These are phyloP conservation scores for Cryptococcus sp. DNA, from an alignment of 1,284 basidiomycete genomes.

Conservation along the genomic window DNA sequence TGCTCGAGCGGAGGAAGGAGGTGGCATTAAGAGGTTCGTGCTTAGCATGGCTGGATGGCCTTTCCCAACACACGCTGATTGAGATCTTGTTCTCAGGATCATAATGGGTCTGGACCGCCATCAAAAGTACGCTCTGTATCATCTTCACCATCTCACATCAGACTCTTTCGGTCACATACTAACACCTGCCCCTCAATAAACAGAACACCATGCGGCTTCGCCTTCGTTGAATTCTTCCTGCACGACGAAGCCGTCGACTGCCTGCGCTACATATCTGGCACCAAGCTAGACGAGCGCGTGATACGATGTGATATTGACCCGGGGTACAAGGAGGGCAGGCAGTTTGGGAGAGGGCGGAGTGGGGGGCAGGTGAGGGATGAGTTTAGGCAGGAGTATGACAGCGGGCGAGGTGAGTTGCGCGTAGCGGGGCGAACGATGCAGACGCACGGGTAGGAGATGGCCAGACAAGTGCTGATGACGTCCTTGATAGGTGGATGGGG, in stretches of 20 bases:
- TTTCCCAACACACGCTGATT: not conserved
- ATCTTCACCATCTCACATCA: not conserved
- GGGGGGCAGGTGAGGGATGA: constrained; percentile 96
- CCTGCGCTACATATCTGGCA: constrained; percentile 91
- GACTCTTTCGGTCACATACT: constrained; percentile 5
- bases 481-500: constrained; percentile 84
- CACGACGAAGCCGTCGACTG: constrained; percentile 90
- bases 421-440: not conserved
- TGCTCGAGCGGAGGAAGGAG: constrained; percentile 80
- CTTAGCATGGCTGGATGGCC: too few species aligned
- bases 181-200: too few species aligned
- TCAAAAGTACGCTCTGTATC: constrained; percentile 61
- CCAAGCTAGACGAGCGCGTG: constrained; percentile 98
- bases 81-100: constrained; percentile 54
- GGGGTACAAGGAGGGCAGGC: constrained; percentile 95
- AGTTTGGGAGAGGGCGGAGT: constrained; percentile 94
- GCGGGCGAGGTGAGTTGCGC: constrained; percentile 61
- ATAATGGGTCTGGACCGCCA: constrained; percentile 99
- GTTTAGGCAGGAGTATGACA: constrained; percentile 94
- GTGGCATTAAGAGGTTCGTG: constrained; percentile 78
- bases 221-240: constrained; percentile 98
- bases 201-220: constrained; percentile 98
- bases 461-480: constrained; percentile 22
- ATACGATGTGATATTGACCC: constrained; percentile 97
- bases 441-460: constrained; percentile 3